Evolutionary conservation across 2,329 filamentous ascomycete genomes (phyloP).

Genomic region (Neophaeococcomyces mojaviensis): DNA sequence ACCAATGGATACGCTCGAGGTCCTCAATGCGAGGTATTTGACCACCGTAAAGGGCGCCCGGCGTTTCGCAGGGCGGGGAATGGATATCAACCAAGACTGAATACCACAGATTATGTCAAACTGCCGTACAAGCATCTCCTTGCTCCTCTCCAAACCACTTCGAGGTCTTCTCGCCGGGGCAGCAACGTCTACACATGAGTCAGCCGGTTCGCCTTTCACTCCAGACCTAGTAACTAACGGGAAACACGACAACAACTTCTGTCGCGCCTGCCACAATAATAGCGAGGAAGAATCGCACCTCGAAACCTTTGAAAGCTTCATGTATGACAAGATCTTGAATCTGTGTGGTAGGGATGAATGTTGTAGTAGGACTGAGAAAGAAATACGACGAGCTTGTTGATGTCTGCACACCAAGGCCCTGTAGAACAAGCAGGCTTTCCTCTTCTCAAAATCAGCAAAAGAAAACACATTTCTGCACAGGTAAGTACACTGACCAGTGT

Average conservation of each 20-base stretch:
- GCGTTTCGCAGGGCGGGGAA: constrained; percentile 24
- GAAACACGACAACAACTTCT: constrained; percentile 91
- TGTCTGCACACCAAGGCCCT: constrained; percentile 86
- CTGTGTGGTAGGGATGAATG: constrained; percentile 81
- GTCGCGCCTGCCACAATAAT: constrained; percentile 85
- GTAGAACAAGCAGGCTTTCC: constrained; percentile 81
- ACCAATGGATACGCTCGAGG: constrained; percentile 51
- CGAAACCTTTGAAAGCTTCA: constrained; percentile 88
- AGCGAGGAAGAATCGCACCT: constrained; percentile 80
- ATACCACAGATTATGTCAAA: constrained; percentile 5
- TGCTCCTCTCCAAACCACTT: constrained; percentile 83
- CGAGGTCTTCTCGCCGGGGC: constrained; percentile 66
- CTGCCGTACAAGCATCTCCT: constrained; percentile 71
- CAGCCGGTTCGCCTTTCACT: constrained; percentile 5
- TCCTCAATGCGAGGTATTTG: constrained; percentile 55
- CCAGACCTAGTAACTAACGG: constrained; percentile 42
- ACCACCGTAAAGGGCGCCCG: constrained; percentile 40
- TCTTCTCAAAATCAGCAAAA: constrained; percentile 48
- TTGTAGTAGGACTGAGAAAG: constrained; percentile 53
- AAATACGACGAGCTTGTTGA: constrained; percentile 63
- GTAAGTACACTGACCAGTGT: constrained; percentile 39
- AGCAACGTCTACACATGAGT: constrained; percentile 49
- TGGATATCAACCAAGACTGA: constrained; percentile 12
- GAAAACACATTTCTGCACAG: constrained; percentile 32
- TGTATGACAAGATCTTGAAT: constrained; percentile 92